Evolutionary conservation across 139 green algal genomes (phyloP), one percentile per base, ranked within the genome.

Genomic region (Asterochloris erici): DNA sequence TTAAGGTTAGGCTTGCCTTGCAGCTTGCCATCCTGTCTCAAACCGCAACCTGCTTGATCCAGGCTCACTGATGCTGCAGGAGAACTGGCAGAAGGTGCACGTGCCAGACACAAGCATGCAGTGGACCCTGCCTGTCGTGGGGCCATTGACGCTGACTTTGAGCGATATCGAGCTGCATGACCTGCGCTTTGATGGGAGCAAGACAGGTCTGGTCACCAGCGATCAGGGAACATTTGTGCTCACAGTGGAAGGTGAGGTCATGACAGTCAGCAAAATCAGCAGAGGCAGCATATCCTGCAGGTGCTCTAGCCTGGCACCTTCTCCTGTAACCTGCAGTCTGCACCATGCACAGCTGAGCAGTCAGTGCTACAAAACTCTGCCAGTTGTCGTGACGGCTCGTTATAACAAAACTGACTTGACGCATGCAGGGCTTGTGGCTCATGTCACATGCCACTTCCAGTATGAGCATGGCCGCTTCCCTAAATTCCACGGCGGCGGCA

Each of bases 391-490:
- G 4, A 54, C 38, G 6, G 38, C 38, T 54, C 6, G 38, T 54
- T 6, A 54, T 54, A 54, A 54, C 38, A 10, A 2, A 6, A 54
- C 2, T 54, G 38, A 54, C 38, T 2, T 54, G 38, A 54, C 38
- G 38, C 38, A 54, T 54, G 38, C 38, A 54, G 38, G 76, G n/a
- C 60, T 80, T 0, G 68, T 54, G 26, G 68, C 76, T 10, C 68
- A 80, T 17, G 76, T 80, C 23, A 80, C 76, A 15, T 80, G 76
- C 60, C 76, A 80, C 9, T 80, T 80, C 60, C 76, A 80, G 16
- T 80, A 80, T 14, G 68, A 80, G 60, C 68, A 80, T 54, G 68
- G 21, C 23, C 68, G 60, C 23, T 80, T 80, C 24, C 76, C 76
- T 15, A 70, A 80, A 29, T n/a, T 80, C 47, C 68, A 62, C 12